These are phyloP conservation scores for Helianthus annuus DNA, from an alignment of 129 eudicot genomes.

Conservation along the genomic window HanXRQr2.0-SUNRISE NC_035434.2:174285497-174285996, in stretches of 20 bases:
- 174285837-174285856: conserved; percentile 5
- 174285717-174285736: background rate
- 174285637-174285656: conserved; percentile 16
- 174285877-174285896: conserved; percentile 38
- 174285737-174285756: background rate
- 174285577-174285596: conserved; percentile 6
- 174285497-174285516: conserved; percentile 56
- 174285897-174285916: conserved; percentile 54
- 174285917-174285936: conserved; percentile 32
- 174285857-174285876: conserved; percentile 12
- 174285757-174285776: conserved; percentile 11
- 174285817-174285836: conserved; percentile 60
- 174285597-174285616: conserved; percentile 48
- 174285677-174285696: conserved; percentile 57
- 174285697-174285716: conserved; percentile 42
- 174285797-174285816: conserved; percentile 46
- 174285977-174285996: no score
- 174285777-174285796: conserved; percentile 22
- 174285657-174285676: conserved; percentile 40
- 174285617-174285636: conserved; percentile 33
- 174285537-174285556: conserved; percentile 35
- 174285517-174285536: conserved; percentile 65
- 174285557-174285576: conserved; percentile 24
- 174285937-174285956: no score
- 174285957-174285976: no score